Base-by-base conservation (phyloP, 345 rosid species). In the Hibiscus tridactylites region DNA sequence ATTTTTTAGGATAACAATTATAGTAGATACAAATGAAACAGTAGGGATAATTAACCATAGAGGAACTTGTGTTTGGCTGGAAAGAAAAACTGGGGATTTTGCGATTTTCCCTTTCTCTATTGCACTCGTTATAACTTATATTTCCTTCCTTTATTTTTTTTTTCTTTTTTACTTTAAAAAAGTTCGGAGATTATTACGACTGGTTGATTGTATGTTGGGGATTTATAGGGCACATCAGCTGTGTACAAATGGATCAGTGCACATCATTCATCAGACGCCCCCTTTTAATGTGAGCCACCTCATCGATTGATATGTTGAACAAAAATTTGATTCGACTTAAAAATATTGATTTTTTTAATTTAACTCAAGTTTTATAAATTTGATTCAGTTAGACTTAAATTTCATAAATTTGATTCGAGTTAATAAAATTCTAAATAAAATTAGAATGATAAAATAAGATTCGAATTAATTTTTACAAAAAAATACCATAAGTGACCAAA, bases 71-170 rank as follows among this genome's bases (percentile, higher is more conserved):
- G 58, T 67, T 67, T 28, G 71, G 58, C 50, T 28, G 59, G 42
- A 16, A 67, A 67, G 44, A 67, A 67, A 67, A 67, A 49, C 58
- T 67, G 42, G 58, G 42, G 42, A 67, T 28, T 66, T 65, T 26
- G 35, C 17, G 70, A 49, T 11, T 58, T 58, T 15, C 71, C 35
- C 35, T 49, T 47, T 28, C 56, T 13, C 70, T 24, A 1, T 1
- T 9, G 68, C 28, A 24, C 10, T 19, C 17, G 33, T 56, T 56
- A 8, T 19, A 21, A 21, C 24, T 21, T 21, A 21, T 21, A 21
- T 56, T 56, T 9, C 47, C 47, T 39, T 44, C 47, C 47, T 44
- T 8, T 5, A 35, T 29, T 21, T 21, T 42, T 2, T 39, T 39
- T 8, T 39, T 39, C 10, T 39, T 39, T 39, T 9, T 44, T 39